Evolutionary conservation across 192 early-diverging fungal genomes (phyloP), one percentile per base, ranked within the genome.

Genomic region (Thamnidium elegans): DNA sequence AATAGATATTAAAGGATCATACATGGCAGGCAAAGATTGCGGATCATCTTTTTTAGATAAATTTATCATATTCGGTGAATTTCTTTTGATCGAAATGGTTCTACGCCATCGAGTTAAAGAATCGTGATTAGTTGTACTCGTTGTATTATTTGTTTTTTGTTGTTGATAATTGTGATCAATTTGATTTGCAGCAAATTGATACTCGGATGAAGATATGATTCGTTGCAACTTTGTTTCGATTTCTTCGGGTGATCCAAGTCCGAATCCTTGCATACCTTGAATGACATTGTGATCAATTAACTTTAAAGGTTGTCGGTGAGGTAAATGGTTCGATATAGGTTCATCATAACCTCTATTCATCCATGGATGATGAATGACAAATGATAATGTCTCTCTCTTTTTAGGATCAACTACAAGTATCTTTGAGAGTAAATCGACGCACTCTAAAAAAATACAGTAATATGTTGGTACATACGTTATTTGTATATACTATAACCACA

Each of bases 291-390:
- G 63, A 63, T 92, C 84, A 21, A 89, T 72, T 9, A 70, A 32
- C 0, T 68, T 62, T 13, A 91, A 69, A 26, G 86, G 87, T 9
- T 56, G 36, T 31, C 86, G 72, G 8, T 67, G 46, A 13, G 88
- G 89, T 15, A 92, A 68, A 70, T 92, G 86, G 62, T 84, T 86
- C 19, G 82, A 76, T 5, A 88, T 77, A 11, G 79, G 78, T 52
- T 71, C 65, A 42, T 81, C 77, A 56, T 82, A 88, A n/a, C 83
- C 86, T 53, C 91, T 87, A 73, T 90, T 78, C 17, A 90, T 78
- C 92, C 92, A 94, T 1, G 84, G 81, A 58, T 94, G 91, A n/a
- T 69, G 62, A 17, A 86, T 68, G 13, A 93, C 86, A 63, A 88
- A 87, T 45, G 76, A 68, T 65, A 94, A 79, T 3, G 84, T 84